Conservation (phyloP, 1,139 yeast genomes). For the Hanseniaspora sp. region DNA sequence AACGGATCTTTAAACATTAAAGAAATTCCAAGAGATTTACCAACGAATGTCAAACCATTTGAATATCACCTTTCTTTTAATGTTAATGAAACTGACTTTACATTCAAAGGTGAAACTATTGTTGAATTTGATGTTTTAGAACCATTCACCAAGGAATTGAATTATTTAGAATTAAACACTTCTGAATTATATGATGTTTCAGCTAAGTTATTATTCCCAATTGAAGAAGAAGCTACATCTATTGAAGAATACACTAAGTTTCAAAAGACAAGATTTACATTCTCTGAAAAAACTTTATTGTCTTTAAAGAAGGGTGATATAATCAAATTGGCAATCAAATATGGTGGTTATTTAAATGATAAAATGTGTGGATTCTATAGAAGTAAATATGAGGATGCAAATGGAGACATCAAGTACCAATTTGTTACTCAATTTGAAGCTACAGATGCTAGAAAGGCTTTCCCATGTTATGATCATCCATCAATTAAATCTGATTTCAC, state of each 20-base stretch:
- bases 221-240: constrained; percentile 21
- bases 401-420: constrained; percentile 52
- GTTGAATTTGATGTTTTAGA: constrained; percentile 57
- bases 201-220: constrained; percentile 35
- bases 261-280: constrained; percentile 55
- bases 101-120: constrained; percentile 53
- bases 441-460: constrained; percentile 73
- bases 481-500: constrained; percentile 62
- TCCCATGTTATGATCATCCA: constrained; percentile 79
- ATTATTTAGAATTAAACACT: constrained; percentile 38
- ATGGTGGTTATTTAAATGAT: constrained; percentile 63
- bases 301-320: constrained; percentile 32
- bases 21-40: constrained; percentile 33
- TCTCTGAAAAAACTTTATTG: constrained; percentile 38
- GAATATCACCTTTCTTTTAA: constrained; percentile 64
- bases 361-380: constrained; percentile 75
- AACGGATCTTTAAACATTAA: constrained; percentile 12
- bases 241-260: constrained; percentile 34
- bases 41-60: constrained; percentile 58
- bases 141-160: constrained; percentile 18
- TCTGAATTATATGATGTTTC: constrained; percentile 52
- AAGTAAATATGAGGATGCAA: constrained; percentile 52
- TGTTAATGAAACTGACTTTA: constrained; percentile 62
- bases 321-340: constrained; percentile 42
- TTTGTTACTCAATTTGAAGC: constrained; percentile 82